Evolutionary conservation across 2,329 filamentous ascomycete species (phyloP).

Genomic region (Whalleya microplaca): DNA sequence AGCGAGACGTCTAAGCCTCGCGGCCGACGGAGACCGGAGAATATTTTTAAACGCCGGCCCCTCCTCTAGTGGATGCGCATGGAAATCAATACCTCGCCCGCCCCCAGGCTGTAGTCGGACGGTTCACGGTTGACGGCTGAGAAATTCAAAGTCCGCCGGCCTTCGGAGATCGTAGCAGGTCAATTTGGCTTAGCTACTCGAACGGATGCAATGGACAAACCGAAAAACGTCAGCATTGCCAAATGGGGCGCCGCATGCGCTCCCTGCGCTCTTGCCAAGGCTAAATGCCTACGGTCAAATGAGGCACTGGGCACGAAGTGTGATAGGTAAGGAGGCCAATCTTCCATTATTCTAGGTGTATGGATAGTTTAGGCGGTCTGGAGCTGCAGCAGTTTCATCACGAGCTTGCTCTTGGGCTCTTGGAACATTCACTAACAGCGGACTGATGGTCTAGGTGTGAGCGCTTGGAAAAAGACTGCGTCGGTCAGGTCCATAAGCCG

Average conservation of each 20-base stretch:
- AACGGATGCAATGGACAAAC: constrained; percentile 24
- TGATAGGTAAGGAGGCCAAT: constrained; percentile 38
- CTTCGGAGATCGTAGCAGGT: constrained; percentile 13
- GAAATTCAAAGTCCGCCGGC: constrained; percentile 29
- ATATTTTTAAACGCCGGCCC: constrained; percentile 24
- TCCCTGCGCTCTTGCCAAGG: constrained; percentile 53
- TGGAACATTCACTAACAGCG: constrained; percentile 11
- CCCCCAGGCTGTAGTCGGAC: constrained; percentile 1
- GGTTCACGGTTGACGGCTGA: constrained; percentile 18
- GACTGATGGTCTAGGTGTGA: constrained; percentile 44
- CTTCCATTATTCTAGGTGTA: no score
- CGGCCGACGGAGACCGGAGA: constrained; percentile 15
- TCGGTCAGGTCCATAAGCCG: constrained; percentile 50
- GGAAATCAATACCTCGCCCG: constrained; percentile 8
- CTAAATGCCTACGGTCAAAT: constrained; percentile 52
- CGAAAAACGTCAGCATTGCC: constrained; percentile 31
- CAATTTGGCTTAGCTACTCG: neutral
- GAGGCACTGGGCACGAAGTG: constrained; percentile 45
- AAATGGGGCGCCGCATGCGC: constrained; percentile 56
- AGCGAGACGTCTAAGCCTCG: neutral
- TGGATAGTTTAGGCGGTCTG: no score
- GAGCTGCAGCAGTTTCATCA: neutral
- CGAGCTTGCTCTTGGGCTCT: neutral
- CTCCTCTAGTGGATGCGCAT: neutral
- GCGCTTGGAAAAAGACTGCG: constrained; percentile 52